Evolutionary conservation across 768 basidiomycete species (phyloP).

Genomic region (Boletus eberwhitei): DNA sequence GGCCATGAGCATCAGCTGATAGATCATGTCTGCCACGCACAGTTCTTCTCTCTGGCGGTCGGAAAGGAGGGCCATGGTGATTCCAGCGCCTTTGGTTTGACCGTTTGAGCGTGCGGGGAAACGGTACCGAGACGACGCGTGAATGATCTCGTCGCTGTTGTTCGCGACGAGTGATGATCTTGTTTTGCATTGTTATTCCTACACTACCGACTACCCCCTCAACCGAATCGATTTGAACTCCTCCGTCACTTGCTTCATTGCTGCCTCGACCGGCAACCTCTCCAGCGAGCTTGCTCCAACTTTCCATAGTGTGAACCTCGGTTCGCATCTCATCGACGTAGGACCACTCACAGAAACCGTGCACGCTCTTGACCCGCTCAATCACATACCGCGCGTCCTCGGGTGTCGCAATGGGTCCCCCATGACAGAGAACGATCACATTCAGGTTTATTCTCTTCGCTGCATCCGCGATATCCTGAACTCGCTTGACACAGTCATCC

Average conservation of each 20-base stretch:
- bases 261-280: conserved; percentile 24
- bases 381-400: conserved; percentile 22
- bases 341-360: conserved; percentile 24
- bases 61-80: conserved; percentile 41
- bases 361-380: conserved; percentile 10
- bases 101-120: neutral
- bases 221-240: conserved; percentile 24
- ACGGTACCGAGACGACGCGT: conserved; percentile 6
- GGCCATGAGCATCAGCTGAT: conserved; percentile 7
- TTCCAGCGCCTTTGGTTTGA: conserved; percentile 7
- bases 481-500: conserved; percentile 22
- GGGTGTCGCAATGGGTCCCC: conserved; percentile 26
- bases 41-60: conserved; percentile 47
- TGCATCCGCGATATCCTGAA: conserved; percentile 18
- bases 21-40: conserved; percentile 31
- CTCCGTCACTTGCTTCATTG: conserved; percentile 16
- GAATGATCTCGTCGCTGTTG: conserved; percentile 10
- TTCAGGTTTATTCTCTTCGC: conserved; percentile 17
- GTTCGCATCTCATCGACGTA: neutral
- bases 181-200: conserved; percentile 34
- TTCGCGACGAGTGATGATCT: conserved; percentile 15
- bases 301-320: neutral
- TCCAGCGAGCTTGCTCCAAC: conserved; percentile 29
- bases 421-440: conserved; percentile 22
- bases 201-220: neutral